Percentiles rank a stretch among this genome's conserved stretches.
phyloP scores from a whole-genome alignment of 164 flowering plant genomes.

The Chimonanthus praecox region DNA sequence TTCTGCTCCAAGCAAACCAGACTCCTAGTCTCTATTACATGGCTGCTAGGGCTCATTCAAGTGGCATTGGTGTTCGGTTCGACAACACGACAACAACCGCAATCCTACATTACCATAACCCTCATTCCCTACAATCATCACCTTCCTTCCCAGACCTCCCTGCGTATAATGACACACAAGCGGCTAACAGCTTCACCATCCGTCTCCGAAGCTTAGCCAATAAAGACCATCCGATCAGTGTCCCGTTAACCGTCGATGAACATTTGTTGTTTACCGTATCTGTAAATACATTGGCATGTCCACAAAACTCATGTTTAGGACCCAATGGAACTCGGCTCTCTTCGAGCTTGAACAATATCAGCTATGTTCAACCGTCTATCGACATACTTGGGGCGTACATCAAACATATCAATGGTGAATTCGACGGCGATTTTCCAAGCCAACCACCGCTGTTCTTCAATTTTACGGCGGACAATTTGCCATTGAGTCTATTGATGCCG shows the following conservation, averaged over 20 bases:
- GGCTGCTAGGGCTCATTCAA: conserved; percentile 25
- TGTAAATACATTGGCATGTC: conserved; percentile 11
- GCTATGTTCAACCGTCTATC: conserved; percentile 30
- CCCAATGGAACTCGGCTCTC: conserved; percentile 31
- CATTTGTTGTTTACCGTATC: conserved; percentile 12
- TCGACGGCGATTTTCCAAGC: conserved; percentile 27
- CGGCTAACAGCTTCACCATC: conserved; percentile 8
- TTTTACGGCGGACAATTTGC: conserved; percentile 30
- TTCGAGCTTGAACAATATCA: conserved; percentile 52
- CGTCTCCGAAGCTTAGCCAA: conserved; percentile 15
- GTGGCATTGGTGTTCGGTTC: neutral
- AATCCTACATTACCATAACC: conserved; percentile 17
- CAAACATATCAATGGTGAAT: conserved; percentile 27
- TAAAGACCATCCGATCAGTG: conserved; percentile 18
- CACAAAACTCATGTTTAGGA: conserved; percentile 16
- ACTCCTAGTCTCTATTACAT: conserved; percentile 22
- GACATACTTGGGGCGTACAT: conserved; percentile 48
- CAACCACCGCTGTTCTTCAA: conserved; percentile 30
- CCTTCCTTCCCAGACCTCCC: conserved; percentile 15
- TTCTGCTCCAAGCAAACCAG: conserved; percentile 15
- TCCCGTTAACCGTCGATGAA: conserved; percentile 11
- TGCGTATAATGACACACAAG: conserved; percentile 1
- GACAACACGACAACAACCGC: conserved; percentile 26
- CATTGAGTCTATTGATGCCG: conserved; percentile 15
- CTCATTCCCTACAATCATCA: neutral